Evolutionary conservation across 257 asterid genomes (phyloP).

Genomic region (Verbascum thapsus): DNA sequence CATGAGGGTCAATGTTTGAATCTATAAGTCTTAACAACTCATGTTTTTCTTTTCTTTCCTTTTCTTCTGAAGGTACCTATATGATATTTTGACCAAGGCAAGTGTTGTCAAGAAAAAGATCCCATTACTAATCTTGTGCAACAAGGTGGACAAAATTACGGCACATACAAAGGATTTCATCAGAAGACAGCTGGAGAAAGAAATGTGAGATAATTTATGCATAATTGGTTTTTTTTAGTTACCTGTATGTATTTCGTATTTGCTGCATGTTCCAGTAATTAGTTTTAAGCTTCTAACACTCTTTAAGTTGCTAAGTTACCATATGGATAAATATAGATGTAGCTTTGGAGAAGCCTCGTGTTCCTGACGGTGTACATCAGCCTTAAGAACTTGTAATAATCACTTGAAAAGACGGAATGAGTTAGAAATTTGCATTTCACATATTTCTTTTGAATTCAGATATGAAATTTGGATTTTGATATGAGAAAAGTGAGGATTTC

Average conservation of each 20-base stretch:
- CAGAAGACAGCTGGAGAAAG: constrained; percentile 63
- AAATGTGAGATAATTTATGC: constrained; percentile 40
- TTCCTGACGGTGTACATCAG: too few relatives aligned
- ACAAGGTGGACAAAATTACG: constrained; percentile 63
- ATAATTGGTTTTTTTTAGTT: constrained; percentile 17
- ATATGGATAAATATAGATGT: too few relatives aligned
- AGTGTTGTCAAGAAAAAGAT: constrained; percentile 49
- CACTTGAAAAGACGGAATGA: too few relatives aligned
- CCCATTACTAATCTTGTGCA: constrained; percentile 54
- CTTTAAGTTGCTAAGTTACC: neutral
- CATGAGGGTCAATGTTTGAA: neutral
- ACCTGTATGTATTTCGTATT: neutral
- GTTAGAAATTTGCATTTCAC: too few relatives aligned
- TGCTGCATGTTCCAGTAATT: neutral
- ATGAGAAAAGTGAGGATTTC: too few relatives aligned
- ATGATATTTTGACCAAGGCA: constrained; percentile 54
- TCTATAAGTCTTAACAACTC: constrained; percentile 5
- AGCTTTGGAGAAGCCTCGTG: too few relatives aligned
- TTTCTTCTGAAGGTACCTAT: constrained; percentile 46
- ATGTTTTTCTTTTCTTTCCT: neutral
- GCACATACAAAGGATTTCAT: constrained; percentile 66
- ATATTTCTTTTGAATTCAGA: too few relatives aligned
- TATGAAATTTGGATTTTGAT: too few relatives aligned
- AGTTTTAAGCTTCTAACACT: neutral
- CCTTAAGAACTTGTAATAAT: too few relatives aligned